Base-by-base conservation (phyloP, 371 early-diverging fungal species). In the Apophysomyces variabilis region DNA sequence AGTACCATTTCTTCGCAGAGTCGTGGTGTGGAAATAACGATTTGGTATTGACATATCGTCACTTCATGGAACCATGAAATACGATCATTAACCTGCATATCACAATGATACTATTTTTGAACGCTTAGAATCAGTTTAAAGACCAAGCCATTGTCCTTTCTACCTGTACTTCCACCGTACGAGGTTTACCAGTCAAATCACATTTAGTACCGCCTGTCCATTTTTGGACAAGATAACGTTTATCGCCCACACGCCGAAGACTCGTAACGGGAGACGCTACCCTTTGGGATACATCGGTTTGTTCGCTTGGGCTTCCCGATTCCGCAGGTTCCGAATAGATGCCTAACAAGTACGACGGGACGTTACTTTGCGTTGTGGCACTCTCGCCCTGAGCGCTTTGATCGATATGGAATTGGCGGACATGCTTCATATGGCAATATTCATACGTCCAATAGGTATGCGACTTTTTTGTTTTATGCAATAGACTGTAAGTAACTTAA, bases 371-470 rank as follows among this genome's bases (percentile, higher is more conserved):
- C 18, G 60, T 56, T 38, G 68, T 64, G 3, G 68, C 73, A 57
- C 72, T 64, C 47, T 76, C 72, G 0, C 68, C 71, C 39, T 78
- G 64, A 38, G 66, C 54, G 6, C 59, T 63, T 11, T 72, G 71
- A 35, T 78, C 78, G 13, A 78, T 68, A 61, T 92, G 90, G 68
- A 80, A 92, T 73, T 94, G 95, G 4, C 92, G 88, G 14, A 94
- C 86, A 47, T 87, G 76, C 39, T 71, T 75, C 50, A 77, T 74
- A 72, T 90, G 92, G 67, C 95, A 94, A 69, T 88, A 92, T 73
- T 94, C 93, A 65, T 92, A 94, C 0, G 87, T 79, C 92, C 93
- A 94, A 74, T 88, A 93, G 16, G 83, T 87, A 35, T 77, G 74
- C 16, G 71, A 67, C 85, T 92, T 79, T 56, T 54, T 16, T 50